These are phyloP conservation scores for Zoysia pacifica DNA, from an alignment of 176 grass and related monocot genomes.

Conservation along the genomic window DNA sequence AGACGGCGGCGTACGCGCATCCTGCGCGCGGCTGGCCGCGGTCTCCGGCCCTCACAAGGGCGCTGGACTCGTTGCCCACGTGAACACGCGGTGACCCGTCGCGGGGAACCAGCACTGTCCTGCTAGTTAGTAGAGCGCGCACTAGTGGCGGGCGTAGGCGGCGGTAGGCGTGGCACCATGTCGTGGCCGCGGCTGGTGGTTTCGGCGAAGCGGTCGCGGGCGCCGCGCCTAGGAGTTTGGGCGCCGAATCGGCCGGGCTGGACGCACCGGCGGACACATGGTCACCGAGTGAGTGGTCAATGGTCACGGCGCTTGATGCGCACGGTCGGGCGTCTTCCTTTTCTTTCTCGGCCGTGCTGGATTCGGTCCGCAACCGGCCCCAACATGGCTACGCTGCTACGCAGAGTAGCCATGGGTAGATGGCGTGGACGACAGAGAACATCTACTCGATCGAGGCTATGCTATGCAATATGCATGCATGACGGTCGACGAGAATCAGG, in stretches of 20 bases:
- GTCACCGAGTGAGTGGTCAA: too few species aligned
- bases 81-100: neutral
- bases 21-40: neutral
- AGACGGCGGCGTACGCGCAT: neutral
- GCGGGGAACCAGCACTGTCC: too few species aligned
- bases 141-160: neutral
- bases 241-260: conserved; percentile 25
- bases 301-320: conserved; percentile 6
- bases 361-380: conserved; percentile 23
- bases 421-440: neutral
- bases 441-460: conserved; percentile 7
- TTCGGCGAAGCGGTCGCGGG: neutral
- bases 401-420: neutral
- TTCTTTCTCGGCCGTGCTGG: neutral
- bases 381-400: conserved; percentile 18
- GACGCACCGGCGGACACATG: neutral
- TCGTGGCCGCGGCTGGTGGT: neutral
- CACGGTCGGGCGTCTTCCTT: conserved; percentile 20
- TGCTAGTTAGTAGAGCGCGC: too few species aligned
- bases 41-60: conserved; percentile 1
- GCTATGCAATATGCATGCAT: too few species aligned
- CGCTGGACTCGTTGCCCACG: conserved; percentile 7
- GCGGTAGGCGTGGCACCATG: neutral
- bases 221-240: conserved; percentile 36
- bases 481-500: neutral